phyloP scores from a whole-genome alignment of 2,329 filamentous ascomycete genomes.

The Apiospora hydei region DNA sequence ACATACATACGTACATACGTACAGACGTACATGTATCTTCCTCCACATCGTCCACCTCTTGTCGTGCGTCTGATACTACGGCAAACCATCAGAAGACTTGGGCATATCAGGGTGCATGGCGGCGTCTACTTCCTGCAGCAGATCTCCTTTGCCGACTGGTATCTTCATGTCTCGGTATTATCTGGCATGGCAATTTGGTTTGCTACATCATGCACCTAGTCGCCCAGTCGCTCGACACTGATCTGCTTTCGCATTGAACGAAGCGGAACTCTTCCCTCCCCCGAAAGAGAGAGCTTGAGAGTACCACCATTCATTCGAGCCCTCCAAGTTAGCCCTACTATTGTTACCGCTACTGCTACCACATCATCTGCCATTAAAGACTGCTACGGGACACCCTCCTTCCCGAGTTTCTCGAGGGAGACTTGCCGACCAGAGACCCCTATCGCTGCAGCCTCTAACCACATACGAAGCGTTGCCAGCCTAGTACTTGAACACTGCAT shows the following conservation, averaged over 20 bases:
- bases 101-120: constrained; percentile 23
- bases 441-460: constrained; percentile 33
- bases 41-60: constrained; percentile 44
- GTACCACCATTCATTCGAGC: constrained; percentile 11
- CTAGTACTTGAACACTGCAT: constrained; percentile 22
- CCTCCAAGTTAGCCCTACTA: constrained; percentile 12
- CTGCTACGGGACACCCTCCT: constrained; percentile 4
- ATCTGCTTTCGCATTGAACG: constrained; percentile 3
- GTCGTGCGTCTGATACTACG: constrained; percentile 43
- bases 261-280: constrained; percentile 5
- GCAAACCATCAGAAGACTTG: constrained; percentile 24
- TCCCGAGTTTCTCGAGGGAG: constrained; percentile 5
- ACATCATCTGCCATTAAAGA: constrained; percentile 15
- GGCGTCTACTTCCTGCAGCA: constrained; percentile 38
- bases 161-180: constrained; percentile 31
- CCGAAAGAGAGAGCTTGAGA: constrained; percentile 6
- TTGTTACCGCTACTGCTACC: neutral
- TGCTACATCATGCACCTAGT: constrained; percentile 36
- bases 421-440: constrained; percentile 18
- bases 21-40: constrained; percentile 44
- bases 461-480: constrained; percentile 39
- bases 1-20: constrained; percentile 47
- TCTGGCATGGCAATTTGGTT: constrained; percentile 34
- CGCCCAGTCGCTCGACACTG: constrained; percentile 31
- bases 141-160: constrained; percentile 34